Conservation (phyloP, 2,329 filamentous ascomycete genomes). For the Aureobasidium pullulans region DNA sequence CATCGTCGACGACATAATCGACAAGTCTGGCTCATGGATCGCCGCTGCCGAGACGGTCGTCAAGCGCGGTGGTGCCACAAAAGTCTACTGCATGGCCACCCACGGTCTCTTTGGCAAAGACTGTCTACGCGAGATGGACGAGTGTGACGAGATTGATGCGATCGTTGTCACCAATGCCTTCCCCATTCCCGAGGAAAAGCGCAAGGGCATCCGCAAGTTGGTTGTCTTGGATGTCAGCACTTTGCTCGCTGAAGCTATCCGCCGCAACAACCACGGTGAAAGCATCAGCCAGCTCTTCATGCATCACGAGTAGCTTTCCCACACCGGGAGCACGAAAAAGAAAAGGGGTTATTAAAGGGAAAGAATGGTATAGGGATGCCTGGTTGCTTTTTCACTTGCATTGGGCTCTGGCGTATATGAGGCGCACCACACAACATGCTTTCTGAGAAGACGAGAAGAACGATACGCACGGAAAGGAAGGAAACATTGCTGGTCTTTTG, state of each 20-base stretch:
- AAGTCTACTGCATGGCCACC: constrained; percentile 95
- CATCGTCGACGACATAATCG: constrained; percentile 98
- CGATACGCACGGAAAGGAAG: not conserved
- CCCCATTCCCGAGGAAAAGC: constrained; percentile 71
- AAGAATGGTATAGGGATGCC: not conserved
- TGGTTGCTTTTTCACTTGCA: not conserved
- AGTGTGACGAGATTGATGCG: constrained; percentile 85
- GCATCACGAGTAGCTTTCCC: constrained; percentile 24
- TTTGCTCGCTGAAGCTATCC: constrained; percentile 83
- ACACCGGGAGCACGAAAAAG: not conserved
- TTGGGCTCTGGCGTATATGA: constrained; percentile 1
- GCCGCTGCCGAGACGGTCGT: constrained; percentile 94
- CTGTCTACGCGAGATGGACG: constrained; percentile 80
- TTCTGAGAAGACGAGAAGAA: not conserved
- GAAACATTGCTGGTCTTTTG: not conserved
- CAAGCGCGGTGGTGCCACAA: constrained; percentile 83
- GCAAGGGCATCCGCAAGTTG: constrained; percentile 68
- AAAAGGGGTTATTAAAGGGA: not conserved
- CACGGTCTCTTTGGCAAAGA: constrained; percentile 91
- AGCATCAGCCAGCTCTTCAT: constrained; percentile 53
- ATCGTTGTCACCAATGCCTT: constrained; percentile 98
- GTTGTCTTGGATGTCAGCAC: constrained; percentile 83
- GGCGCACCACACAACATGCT: not conserved
- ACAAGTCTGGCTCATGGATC: constrained; percentile 95
- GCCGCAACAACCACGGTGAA: constrained; percentile 94